phyloP scores from a whole-genome alignment of 257 asterid species.

The Capsicum rhomboideum region DNA sequence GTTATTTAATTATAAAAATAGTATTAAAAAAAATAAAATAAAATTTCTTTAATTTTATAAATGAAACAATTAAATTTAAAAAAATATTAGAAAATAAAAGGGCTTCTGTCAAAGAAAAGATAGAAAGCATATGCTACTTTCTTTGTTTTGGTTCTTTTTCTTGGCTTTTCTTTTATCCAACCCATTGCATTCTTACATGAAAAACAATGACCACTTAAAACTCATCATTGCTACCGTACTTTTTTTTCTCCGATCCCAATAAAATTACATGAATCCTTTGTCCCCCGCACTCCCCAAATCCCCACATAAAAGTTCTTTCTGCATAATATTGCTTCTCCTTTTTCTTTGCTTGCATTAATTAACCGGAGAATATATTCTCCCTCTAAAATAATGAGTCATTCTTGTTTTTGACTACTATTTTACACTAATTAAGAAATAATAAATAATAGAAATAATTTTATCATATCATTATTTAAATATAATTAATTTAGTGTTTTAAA shows the following conservation, averaged over 20 bases:
- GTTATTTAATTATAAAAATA: too few relatives aligned
- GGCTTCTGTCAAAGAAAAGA: not conserved
- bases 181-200: slow-evolving; percentile 13
- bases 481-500: too few relatives aligned
- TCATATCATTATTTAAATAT: too few relatives aligned
- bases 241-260: slow-evolving; percentile 26
- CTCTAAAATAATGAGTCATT: not conserved
- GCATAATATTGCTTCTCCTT: not conserved
- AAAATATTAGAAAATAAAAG: not conserved
- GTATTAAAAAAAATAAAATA: too few relatives aligned
- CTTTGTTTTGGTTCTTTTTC: not conserved
- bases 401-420: not conserved
- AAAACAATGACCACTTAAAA: slow-evolving; percentile 5
- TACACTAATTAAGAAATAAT: too few relatives aligned
- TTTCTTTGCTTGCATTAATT: not conserved
- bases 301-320: not conserved
- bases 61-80: too few relatives aligned
- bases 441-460: too few relatives aligned
- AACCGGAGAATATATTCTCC: not conserved
- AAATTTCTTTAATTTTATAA: too few relatives aligned
- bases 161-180: not conserved
- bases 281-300: not conserved
- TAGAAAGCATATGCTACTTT: slow-evolving; percentile 4
- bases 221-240: slow-evolving; percentile 22
- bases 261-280: slow-evolving; percentile 6